Base-by-base conservation (phyloP, 2,329 filamentous ascomycete genomes). In the Sphaerulina populicola region DNA sequence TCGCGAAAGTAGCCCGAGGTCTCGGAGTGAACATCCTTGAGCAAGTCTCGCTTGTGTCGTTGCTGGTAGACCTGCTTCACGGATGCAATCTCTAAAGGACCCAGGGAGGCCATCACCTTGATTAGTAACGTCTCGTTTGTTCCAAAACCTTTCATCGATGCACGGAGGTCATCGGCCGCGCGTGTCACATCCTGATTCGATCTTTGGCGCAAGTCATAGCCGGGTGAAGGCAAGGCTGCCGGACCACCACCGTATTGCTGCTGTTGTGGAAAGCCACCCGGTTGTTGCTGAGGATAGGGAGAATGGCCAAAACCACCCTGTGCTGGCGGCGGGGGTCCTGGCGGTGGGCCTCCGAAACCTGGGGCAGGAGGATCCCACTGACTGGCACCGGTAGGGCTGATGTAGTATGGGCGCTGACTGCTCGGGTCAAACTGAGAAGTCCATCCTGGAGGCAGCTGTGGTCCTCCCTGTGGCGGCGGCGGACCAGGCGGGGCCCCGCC, bases 111-210 rank as follows among this genome's bases (percentile, higher is more conserved):
- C 7, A 97, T 73, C 2, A 83, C 72, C 2, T 74, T 72, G 57
- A 94, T 90, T 12, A 97, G 72, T 0, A 78, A 69, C 62, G 82
- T 84, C 68, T 96, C 90, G 62, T 97, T 82, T 0, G 90, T 96
- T 31, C 90, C 91, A 56, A 95, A 87, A 0, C 89, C 89, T 69
- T 94, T 95, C 88, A 96, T 95, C 2, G 91, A 88, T 60, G 78
- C 78, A 47, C 88, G 81, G 18, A 94, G 73, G 3, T 75, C 79
- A 51, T 88, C 79, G 0, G 88, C 85, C 60, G 93, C 82, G 10
- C 74, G 71, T 2, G 72, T 76, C 43, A 81, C 83, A 57, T 94
- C 82, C 14, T 77, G 73, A 29, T 79, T 75, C 39, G 87, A 85
- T 41, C 79, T 73, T 62, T 86, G 85, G 10, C 81, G 79, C 0